Evolutionary conservation across 1,284 basidiomycete species (phyloP).

Genomic region (Meripilus lineatus): DNA sequence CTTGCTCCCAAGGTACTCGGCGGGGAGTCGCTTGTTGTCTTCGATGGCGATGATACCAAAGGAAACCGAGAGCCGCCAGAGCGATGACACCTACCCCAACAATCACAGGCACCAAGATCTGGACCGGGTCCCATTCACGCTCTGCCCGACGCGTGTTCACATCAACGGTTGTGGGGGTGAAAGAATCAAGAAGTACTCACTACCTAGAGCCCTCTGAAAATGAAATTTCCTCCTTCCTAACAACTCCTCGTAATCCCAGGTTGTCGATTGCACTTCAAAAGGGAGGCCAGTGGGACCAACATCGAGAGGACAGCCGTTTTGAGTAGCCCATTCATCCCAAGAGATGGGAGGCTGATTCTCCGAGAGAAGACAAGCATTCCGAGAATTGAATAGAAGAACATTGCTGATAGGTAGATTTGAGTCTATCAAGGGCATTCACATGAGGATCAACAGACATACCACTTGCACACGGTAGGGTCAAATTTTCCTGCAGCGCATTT

Average conservation of each 20-base stretch:
- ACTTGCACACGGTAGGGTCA: too few relatives aligned
- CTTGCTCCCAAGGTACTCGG: neutral
- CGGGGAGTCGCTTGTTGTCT: neutral
- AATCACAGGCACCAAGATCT: neutral
- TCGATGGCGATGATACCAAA: neutral
- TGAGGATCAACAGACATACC: too few relatives aligned
- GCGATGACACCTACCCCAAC: neutral
- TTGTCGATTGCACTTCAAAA: neutral
- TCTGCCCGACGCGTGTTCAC: neutral
- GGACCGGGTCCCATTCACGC: neutral
- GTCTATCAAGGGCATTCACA: too few relatives aligned
- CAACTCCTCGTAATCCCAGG: neutral
- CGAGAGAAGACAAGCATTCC: neutral
- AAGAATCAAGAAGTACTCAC: neutral
- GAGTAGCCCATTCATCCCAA: neutral
- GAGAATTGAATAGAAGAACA: neutral
- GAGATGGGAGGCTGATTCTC: neutral
- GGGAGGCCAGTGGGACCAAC: neutral
- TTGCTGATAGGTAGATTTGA: too few relatives aligned
- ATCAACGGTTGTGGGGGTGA: neutral
- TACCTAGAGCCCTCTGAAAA: neutral
- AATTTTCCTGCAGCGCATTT: too few relatives aligned
- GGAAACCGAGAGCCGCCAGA: neutral
- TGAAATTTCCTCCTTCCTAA: neutral
- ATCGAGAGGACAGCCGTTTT: neutral